Base-by-base conservation (phyloP, 2,329 filamentous ascomycete genomes). In the Fusarium nematophilum region DNA sequence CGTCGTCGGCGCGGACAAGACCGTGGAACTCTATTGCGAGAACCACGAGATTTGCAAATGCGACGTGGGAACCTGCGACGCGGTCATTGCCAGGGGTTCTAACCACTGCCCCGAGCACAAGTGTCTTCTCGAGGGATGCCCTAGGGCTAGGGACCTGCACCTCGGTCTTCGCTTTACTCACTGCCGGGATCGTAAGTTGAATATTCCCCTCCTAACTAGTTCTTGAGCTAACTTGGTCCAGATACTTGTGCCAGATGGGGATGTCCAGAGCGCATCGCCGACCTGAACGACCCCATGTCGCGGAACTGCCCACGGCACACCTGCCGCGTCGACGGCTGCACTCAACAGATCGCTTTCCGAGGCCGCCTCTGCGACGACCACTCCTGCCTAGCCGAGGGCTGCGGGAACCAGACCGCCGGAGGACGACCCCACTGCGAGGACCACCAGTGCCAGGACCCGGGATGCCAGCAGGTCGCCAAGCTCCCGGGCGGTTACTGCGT, bases 111-210 rank as follows among this genome's bases (percentile, higher is more conserved):
- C 11, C 6, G 38, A 53, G 13, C 66, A 68, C 18, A 27, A 43
- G 13, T 68, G 66, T 10, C n/a, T 30, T 3, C 23, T 53, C 3
- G 9, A 3, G 2, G 17, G 9, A 7, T 68, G 66, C 13, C 3
- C 3, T 5, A 31, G 27, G 9, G 13, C 6, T 10, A 48, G 52
- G 18, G 66, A 68, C 21, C 17, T 40, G 8, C 11, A 14, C 15
- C 21, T 17, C 6, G 9, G 15, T 27, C 10, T 18, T 3, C 10
- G 5, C 3, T 58, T 49, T 6, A 9, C 7, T 5, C 67, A 53
- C 48, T 68, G 66, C 2, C 36, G 26, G 11, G 37, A 40, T 3
- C 66, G 66, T 65, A 37, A 30, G 66, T 54, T 14, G 17, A 26
- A n/a, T 25, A 29, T 45, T 0, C 5, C 18, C 25, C 1, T 4